phyloP scores from a whole-genome alignment of 192 early-diverging fungal genomes.

The Backusella psychrophila region DNA sequence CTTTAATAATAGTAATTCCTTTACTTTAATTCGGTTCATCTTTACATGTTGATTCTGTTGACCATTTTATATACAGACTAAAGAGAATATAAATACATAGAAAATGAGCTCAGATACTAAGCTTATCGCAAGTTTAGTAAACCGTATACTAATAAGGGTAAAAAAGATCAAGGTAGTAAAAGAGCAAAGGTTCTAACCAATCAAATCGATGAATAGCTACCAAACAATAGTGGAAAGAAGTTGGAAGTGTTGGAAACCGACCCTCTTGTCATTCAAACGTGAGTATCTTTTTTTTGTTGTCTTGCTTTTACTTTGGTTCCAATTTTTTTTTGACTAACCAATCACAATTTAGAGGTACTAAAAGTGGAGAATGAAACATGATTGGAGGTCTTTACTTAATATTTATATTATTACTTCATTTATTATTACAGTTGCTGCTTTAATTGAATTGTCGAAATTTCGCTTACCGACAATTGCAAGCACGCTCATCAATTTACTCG shows the following conservation, averaged over 20 bases:
- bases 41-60: neutral
- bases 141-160: constrained; percentile 41
- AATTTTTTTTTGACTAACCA: neutral
- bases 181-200: constrained; percentile 4
- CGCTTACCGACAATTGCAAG: constrained; percentile 67
- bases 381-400: neutral
- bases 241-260: constrained; percentile 69
- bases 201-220: constrained; percentile 50
- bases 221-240: constrained; percentile 65
- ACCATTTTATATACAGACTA: neutral
- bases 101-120: constrained; percentile 41
- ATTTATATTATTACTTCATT: neutral
- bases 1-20: neutral
- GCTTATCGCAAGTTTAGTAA: constrained; percentile 42
- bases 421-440: constrained; percentile 48
- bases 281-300: neutral
- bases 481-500: constrained; percentile 67
- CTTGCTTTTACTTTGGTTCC: neutral
- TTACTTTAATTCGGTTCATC: neutral
- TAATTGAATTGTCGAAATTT: constrained; percentile 78
- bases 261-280: constrained; percentile 75
- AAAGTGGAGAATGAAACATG: constrained; percentile 3
- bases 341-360: constrained; percentile 8
- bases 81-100: neutral
- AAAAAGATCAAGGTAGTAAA: neutral